phyloP scores from a whole-genome alignment of 2,329 filamentous ascomycete species.

The Pseudogymnoascus sp. region DNA sequence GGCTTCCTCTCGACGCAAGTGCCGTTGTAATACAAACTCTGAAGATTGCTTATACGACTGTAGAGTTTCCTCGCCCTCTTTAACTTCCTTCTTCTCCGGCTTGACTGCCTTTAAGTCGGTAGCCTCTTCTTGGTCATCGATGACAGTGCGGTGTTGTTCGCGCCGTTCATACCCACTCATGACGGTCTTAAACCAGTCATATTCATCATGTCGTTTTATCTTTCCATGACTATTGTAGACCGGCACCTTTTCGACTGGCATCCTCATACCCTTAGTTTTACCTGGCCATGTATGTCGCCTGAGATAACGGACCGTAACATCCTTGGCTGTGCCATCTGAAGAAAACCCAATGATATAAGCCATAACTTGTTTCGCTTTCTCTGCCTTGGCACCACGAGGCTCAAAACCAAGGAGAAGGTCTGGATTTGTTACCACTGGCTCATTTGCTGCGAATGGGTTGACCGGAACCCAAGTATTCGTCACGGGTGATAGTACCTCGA shows the following conservation, averaged over 20 bases:
- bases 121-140: conserved; percentile 71
- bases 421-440: conserved; percentile 59
- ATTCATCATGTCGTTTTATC: conserved; percentile 64
- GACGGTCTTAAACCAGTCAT: conserved; percentile 81
- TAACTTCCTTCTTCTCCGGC: conserved; percentile 62
- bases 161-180: conserved; percentile 64
- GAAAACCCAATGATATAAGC: conserved; percentile 82
- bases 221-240: conserved; percentile 72
- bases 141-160: conserved; percentile 48
- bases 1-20: conserved; percentile 87
- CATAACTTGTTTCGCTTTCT: conserved; percentile 80
- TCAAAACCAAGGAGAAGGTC: conserved; percentile 70
- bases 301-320: conserved; percentile 87
- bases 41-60: conserved; percentile 82
- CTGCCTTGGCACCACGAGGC: conserved; percentile 72
- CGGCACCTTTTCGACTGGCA: conserved; percentile 71
- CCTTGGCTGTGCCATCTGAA: conserved; percentile 80
- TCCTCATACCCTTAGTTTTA: conserved; percentile 76
- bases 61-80: conserved; percentile 71
- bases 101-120: conserved; percentile 67
- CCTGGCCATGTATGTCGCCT: conserved; percentile 76
- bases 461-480: conserved; percentile 73
- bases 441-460: conserved; percentile 61
- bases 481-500: conserved; percentile 75
- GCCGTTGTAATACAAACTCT: conserved; percentile 77